Evolutionary conservation across 1,284 basidiomycete species (phyloP), one percentile per base, ranked within the genome.

Genomic region (Puccinia novopanici): DNA sequence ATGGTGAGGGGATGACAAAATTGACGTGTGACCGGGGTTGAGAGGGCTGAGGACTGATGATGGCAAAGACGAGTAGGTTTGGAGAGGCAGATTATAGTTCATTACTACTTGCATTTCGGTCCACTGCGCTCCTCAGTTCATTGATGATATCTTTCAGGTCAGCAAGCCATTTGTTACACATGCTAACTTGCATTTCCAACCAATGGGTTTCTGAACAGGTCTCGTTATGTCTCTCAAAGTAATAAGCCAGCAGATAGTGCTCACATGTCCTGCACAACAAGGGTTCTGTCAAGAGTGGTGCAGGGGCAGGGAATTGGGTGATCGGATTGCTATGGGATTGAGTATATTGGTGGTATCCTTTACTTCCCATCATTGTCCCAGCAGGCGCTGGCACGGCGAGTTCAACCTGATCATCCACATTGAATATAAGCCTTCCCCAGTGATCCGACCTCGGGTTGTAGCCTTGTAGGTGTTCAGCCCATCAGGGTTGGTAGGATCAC

Each of bases 211-310:
- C 97, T 84, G 91, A 93, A 86, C 97, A 99, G 13, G 96, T 99
- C 87, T 99, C 97, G 88, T 95, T 98, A 96, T n/a, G n/a, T n/a
- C n/a, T n/a, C n/a, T n/a, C n/a, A n/a, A n/a, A n/a, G n/a, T n/a
- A n/a, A n/a, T n/a, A 99, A 81, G 96, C 92, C 1, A 96, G 95
- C 77, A 99, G 92, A 84, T 93, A 92, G 84, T 93, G 91, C 87
- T 99, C 97, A 88, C 97, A 99, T 83, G 99, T 99, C 68, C 97
- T 93, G 87, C 97, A 99, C 24, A 99, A 89, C 55, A 99, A 92
- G n/a, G 90, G 91, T 83, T 94, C 91, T 34, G 90, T 84, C 13
- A 77, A 81, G 24, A 81, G 63, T 89, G 89, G 84, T 91, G 90
- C 5, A 92, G 91, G 84, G 93, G 92, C 1, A 91, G 84, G 84